Evolutionary conservation across 2,329 filamentous ascomycete species (phyloP).

Genomic region (Cladosporium halotolerans): DNA sequence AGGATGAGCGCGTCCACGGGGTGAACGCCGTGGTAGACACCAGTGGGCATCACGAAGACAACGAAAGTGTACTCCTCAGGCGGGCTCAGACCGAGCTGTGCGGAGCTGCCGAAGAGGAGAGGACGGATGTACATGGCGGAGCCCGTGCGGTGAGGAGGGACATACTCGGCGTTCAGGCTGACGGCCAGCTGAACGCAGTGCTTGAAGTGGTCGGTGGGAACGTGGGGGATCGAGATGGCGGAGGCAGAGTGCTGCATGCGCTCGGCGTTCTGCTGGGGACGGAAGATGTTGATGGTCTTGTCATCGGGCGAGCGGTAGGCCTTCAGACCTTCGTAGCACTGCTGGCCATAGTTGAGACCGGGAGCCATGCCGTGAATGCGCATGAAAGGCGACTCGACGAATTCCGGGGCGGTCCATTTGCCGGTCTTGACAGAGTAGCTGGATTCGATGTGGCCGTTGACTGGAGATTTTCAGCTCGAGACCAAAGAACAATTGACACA

Average conservation of each 20-base stretch:
- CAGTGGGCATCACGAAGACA: slow-evolving; percentile 85
- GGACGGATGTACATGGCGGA: slow-evolving; percentile 91
- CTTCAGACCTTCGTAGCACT: slow-evolving; percentile 98
- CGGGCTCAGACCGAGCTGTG: slow-evolving; percentile 78
- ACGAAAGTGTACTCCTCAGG: slow-evolving; percentile 89
- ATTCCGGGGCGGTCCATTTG: slow-evolving; percentile 70
- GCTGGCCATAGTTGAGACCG: slow-evolving; percentile 92
- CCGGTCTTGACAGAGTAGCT: slow-evolving; percentile 69
- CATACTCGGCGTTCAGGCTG: slow-evolving; percentile 79
- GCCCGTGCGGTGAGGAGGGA: slow-evolving; percentile 82
- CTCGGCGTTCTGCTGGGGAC: slow-evolving; percentile 73
- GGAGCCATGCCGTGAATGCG: slow-evolving; percentile 92
- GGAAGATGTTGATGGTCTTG: slow-evolving; percentile 73
- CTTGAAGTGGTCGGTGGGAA: slow-evolving; percentile 71
- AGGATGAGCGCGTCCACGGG: slow-evolving; percentile 84
- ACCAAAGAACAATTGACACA: not conserved
- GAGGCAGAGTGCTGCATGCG: slow-evolving; percentile 80
- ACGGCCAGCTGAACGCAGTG: slow-evolving; percentile 74
- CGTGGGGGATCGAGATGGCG: slow-evolving; percentile 74
- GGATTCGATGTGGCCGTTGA: slow-evolving; percentile 91
- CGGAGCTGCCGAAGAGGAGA: slow-evolving; percentile 77
- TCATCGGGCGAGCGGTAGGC: slow-evolving; percentile 76
- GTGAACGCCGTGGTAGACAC: slow-evolving; percentile 85
- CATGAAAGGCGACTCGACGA: slow-evolving; percentile 77
- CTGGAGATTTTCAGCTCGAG: slow-evolving; percentile 39